Evolutionary conservation across 345 rosid genomes (phyloP).

Genomic region (Dipteronia sinensis): DNA sequence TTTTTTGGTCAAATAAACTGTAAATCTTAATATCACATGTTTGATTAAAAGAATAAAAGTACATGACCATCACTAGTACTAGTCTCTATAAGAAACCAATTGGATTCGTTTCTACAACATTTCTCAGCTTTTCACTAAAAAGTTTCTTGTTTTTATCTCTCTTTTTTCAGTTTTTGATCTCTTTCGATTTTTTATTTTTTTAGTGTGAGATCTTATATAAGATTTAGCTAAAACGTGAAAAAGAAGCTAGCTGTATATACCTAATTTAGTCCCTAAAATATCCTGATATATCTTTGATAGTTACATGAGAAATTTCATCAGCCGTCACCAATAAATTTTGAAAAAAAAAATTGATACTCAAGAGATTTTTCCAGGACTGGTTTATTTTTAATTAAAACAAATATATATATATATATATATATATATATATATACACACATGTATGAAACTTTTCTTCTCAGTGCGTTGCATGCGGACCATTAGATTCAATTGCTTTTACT

Average conservation of each 20-base stretch:
- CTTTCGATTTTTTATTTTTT: neutral
- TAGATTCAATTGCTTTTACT: too few relatives aligned
- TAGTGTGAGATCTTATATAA: neutral
- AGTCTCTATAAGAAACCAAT: neutral
- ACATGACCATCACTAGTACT: neutral
- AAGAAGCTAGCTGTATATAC: neutral
- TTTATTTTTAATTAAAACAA: too few relatives aligned
- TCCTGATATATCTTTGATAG: too few relatives aligned
- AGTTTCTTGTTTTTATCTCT: neutral
- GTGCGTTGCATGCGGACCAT: too few relatives aligned
- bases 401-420: too few relatives aligned
- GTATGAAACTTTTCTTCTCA: too few relatives aligned
- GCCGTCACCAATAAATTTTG: too few relatives aligned
- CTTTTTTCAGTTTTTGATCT: too few relatives aligned
- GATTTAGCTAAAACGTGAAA: neutral
- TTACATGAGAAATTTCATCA: neutral
- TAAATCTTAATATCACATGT: constrained; percentile 16
- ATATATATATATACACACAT: too few relatives aligned
- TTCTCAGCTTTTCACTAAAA: neutral
- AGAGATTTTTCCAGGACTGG: too few relatives aligned
- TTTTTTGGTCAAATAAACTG: neutral
- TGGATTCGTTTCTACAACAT: neutral
- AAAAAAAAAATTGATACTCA: too few relatives aligned
- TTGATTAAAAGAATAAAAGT: neutral
- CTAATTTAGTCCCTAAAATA: neutral